Conservation (phyloP, 805 yeast species). For the Hyphopichia homilentoma region DNA sequence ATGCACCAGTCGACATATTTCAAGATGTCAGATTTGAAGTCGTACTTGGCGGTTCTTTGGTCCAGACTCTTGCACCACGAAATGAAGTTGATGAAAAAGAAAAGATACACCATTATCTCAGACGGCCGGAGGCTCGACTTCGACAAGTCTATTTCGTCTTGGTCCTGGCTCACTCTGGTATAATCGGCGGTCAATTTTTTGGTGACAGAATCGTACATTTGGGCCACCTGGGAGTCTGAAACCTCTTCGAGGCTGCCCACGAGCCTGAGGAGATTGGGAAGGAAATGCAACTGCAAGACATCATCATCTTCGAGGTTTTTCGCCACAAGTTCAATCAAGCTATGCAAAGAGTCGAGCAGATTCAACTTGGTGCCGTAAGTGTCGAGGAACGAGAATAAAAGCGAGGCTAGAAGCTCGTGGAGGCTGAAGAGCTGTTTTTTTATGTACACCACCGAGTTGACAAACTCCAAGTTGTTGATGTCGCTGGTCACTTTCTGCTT, state of each 20-base stretch:
- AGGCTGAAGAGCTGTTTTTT: conserved; percentile 60
- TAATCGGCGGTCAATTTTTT: conserved; percentile 37
- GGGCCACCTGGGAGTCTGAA: conserved; percentile 34
- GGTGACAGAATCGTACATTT: conserved; percentile 17
- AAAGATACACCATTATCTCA: conserved; percentile 43
- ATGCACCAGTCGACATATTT: conserved; percentile 57
- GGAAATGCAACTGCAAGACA: conserved; percentile 55
- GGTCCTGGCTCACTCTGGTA: conserved; percentile 9
- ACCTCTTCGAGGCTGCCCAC: conserved; percentile 35
- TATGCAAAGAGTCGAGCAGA: conserved; percentile 28
- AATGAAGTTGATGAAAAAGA: conserved; percentile 56
- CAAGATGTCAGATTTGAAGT: conserved; percentile 54
- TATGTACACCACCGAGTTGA: conserved; percentile 46
- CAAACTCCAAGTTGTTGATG: conserved; percentile 37
- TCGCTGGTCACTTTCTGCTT: conserved; percentile 52
- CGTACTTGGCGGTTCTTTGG: conserved; percentile 39
- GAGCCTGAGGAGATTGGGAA: conserved; percentile 55
- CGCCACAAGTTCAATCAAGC: conserved; percentile 42
- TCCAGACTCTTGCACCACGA: conserved; percentile 61
- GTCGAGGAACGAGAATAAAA: conserved; percentile 51
- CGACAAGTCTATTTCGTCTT: conserved; percentile 31
- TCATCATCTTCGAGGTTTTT: conserved; percentile 55
- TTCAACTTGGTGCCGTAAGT: conserved; percentile 29
- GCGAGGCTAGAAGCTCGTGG: conserved; percentile 69
- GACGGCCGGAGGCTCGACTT: conserved; percentile 27